Conservation (phyloP, 1,139 yeast species). For the Zygoascus sp. region DNA sequence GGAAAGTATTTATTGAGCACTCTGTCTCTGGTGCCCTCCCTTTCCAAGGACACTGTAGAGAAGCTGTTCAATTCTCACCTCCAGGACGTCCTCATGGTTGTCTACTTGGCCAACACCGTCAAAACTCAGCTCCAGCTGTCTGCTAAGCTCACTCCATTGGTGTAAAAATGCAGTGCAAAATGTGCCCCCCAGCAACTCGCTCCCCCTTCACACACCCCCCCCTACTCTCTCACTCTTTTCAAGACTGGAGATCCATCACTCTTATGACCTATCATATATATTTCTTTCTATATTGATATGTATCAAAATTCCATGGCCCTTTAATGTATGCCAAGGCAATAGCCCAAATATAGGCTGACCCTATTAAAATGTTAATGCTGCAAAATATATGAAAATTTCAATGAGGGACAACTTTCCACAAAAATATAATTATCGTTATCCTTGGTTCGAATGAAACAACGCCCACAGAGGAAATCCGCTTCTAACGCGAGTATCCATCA, state of each 20-base stretch:
- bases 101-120: conserved; percentile 77
- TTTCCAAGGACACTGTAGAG: conserved; percentile 55
- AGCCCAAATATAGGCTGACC: background rate
- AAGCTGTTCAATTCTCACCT: conserved; percentile 65
- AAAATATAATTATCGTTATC: too few species aligned
- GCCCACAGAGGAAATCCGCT: too few species aligned
- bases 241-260: too few species aligned
- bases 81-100: conserved; percentile 80
- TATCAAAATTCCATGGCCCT: conserved; percentile 4
- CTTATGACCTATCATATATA: conserved; percentile 3
- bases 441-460: too few species aligned
- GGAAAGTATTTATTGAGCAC: conserved; percentile 66
- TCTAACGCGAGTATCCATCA: too few species aligned
- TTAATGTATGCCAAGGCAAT: background rate
- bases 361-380: conserved; percentile 1
- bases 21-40: conserved; percentile 58
- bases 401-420: background rate
- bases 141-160: conserved; percentile 62
- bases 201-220: background rate
- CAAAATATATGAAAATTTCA: background rate
- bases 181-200: too few species aligned
- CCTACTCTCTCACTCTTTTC: background rate
- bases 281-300: conserved; percentile 5
- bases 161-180: too few species aligned
- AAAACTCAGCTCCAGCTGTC: conserved; percentile 81